phyloP scores from a whole-genome alignment of 805 yeast genomes.

The Metahyphopichia silvanorum region DNA sequence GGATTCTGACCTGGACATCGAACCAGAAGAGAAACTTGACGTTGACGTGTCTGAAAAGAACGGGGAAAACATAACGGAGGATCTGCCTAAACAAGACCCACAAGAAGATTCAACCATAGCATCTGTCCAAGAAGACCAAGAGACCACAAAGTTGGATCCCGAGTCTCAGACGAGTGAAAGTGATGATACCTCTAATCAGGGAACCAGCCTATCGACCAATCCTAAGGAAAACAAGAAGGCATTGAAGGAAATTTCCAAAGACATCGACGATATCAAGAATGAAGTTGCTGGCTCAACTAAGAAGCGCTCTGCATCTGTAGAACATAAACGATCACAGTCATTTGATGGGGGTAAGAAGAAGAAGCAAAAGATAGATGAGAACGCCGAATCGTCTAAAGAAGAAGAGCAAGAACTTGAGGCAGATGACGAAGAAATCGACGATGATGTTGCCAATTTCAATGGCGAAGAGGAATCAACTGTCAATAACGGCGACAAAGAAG shows the following conservation, averaged over 20 bases:
- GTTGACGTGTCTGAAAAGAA: not conserved
- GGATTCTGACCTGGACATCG: constrained; percentile 24
- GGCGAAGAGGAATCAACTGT: constrained; percentile 7
- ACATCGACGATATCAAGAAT: constrained; percentile 5
- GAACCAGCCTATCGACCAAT: constrained; percentile 5
- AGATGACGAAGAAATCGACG: constrained; percentile 10
- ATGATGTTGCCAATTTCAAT: constrained; percentile 8
- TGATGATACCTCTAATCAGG: no score
- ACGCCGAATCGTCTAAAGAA: constrained; percentile 1
- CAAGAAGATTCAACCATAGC: no score
- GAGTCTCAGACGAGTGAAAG: no score
- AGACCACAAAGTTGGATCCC: no score
- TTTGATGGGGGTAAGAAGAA: constrained; percentile 8
- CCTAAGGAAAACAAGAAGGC: constrained; percentile 7
- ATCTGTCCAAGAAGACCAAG: no score
- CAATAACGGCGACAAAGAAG: constrained; percentile 6
- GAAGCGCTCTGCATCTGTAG: not conserved
- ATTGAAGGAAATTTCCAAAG: constrained; percentile 5
- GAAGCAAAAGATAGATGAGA: constrained; percentile 2
- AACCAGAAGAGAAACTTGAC: constrained; percentile 4
- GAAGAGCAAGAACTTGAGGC: constrained; percentile 10
- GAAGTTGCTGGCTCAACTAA: constrained; percentile 3
- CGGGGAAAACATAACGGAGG: constrained; percentile 17
- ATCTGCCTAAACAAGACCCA: constrained; percentile 15
- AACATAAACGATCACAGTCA: constrained; percentile 1